A percentile compares a stretch with the other conserved stretches of the same genome.
These are phyloP conservation scores for Hordeum marinum DNA, from an alignment of 176 grass and related monocot species.

Conservation along the genomic window DNA sequence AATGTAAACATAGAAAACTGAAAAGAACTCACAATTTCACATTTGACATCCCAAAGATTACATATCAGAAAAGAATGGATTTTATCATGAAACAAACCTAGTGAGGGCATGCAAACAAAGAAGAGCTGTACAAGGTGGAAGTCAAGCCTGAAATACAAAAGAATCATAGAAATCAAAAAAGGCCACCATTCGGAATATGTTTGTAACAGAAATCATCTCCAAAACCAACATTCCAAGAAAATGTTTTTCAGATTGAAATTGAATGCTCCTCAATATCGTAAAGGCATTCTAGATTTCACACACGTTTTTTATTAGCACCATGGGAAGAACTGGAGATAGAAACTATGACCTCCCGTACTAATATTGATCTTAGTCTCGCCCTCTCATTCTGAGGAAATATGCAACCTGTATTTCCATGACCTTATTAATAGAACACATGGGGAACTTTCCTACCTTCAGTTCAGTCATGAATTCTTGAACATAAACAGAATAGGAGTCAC, in stretches of 20 bases:
- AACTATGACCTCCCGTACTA: neutral
- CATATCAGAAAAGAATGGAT: neutral
- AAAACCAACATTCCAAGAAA: neutral
- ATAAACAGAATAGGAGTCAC: neutral
- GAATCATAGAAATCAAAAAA: conserved; percentile 9
- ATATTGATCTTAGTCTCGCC: neutral
- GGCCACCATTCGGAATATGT: neutral
- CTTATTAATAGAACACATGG: neutral
- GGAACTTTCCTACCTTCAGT: neutral
- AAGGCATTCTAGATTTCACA: neutral
- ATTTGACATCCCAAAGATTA: neutral
- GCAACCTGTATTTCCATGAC: neutral
- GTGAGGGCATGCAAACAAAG: conserved; percentile 86
- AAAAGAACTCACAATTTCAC: neutral
- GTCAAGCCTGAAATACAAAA: conserved; percentile 62
- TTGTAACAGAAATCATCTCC: neutral
- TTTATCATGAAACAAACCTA: conserved; percentile 55
- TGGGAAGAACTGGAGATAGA: neutral
- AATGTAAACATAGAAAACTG: neutral
- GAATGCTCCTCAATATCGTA: neutral
- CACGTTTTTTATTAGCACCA: neutral
- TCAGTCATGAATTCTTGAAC: neutral
- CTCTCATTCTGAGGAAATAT: neutral
- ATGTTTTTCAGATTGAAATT: neutral
- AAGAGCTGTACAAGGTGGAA: conserved; percentile 97